Base-by-base conservation (phyloP, 148 eudicot genomes). In the Spergularia bocconei region DNA sequence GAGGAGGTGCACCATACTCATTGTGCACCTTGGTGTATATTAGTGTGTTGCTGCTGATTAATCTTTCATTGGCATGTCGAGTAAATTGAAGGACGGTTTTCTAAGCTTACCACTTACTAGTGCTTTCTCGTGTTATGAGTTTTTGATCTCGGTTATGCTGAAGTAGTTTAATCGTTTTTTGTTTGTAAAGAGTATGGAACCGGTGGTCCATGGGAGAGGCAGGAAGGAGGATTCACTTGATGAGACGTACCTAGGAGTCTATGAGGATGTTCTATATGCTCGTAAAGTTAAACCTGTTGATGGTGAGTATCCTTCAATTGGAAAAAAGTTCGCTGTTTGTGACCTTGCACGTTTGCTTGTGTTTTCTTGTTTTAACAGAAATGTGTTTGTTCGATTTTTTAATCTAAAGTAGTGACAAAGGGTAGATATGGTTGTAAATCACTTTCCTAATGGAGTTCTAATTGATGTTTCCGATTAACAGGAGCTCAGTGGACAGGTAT, bases 401-500 rank as follows among this genome's bases (percentile, higher is more conserved):
- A 12, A 39, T 17, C 4, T 38, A 39, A 65, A 65, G 21, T 16
- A 53, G 77, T 38, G 50, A 63, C 14, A 52, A 2, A 60, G 52
- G 0, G n/a, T 17, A 39, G 63, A 70, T 16, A 8, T 11, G 19
- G 38, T 14, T 54, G 19, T 67, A 44, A 33, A 21, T 72, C 50
- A 14, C 7, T 54, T 25, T 29, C 13, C 63, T 78, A 47, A 78
- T 71, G 58, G 39, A 55, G 55, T 23, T 67, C 69, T 36, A 15
- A 11, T 76, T 64, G 59, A 44, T 65, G 48, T 44, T 52, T 50
- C 10, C 7, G 67, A 66, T 66, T 69, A 3, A 19, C 69, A 94
- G 98, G 97, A 77, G 98, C 98, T 64, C 98, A 94, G 71, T 94
- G 98, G 98, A 95, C 98, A 50, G 97, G 98, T 70, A 92, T 95